These are phyloP conservation scores for Chalaropsis thielavioides DNA, from an alignment of 2,329 filamentous ascomycete genomes.

Conservation along the genomic window DNA sequence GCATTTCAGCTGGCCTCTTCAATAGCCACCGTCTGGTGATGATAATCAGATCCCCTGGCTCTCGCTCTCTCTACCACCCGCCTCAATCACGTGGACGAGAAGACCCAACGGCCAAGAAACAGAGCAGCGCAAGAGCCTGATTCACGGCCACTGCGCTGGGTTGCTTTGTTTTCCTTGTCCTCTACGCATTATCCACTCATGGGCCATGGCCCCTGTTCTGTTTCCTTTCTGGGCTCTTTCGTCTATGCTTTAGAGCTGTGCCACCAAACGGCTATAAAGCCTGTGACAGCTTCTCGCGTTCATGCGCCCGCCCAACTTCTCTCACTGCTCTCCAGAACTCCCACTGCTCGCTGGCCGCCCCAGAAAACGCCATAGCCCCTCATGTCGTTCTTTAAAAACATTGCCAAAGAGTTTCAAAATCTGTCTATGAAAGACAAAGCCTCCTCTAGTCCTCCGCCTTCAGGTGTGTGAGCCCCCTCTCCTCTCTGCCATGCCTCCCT, in stretches of 20 bases:
- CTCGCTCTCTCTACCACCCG: no score
- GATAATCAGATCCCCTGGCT: not conserved
- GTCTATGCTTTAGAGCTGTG: not conserved
- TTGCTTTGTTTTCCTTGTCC: not conserved
- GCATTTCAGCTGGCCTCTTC: not conserved
- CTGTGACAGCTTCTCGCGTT: not conserved
- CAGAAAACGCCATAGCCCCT: constrained; percentile 14
- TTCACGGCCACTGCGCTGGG: not conserved
- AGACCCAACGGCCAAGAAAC: not conserved
- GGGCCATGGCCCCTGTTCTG: constrained; percentile 1
- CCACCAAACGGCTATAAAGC: not conserved
- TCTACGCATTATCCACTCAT: not conserved
- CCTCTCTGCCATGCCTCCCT: not conserved
- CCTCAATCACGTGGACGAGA: not conserved
- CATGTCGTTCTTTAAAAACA: constrained; percentile 34
- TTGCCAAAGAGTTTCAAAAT: constrained; percentile 32
- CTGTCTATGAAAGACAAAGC: constrained; percentile 29
- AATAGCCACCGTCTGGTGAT: not conserved
- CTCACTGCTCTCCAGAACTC: not conserved
- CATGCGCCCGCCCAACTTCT: not conserved
- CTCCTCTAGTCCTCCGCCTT: not conserved
- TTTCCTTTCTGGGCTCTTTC: not conserved
- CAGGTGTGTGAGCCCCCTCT: not conserved
- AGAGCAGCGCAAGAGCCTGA: not conserved
- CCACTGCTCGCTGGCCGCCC: not conserved